Conservation (phyloP, 2,329 filamentous ascomycete genomes). For the Nothophoma quercina region DNA sequence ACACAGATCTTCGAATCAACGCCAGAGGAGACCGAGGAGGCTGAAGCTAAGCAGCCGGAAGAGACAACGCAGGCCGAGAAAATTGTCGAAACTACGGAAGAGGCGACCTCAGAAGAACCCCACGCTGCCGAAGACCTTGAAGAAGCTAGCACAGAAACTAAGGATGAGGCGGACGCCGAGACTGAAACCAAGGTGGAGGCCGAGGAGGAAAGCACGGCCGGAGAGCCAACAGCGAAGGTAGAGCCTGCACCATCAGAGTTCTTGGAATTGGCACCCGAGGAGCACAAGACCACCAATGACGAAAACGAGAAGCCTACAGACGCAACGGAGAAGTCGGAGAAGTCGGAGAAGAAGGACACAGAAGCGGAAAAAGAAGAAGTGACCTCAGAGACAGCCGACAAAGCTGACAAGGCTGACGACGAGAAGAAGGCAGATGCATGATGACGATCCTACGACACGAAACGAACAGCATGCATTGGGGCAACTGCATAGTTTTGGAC, state of each 20-base stretch:
- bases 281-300: slow-evolving; percentile 2
- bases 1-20: slow-evolving; percentile 29
- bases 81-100: slow-evolving; percentile 1
- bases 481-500: not conserved
- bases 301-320: slow-evolving; percentile 5
- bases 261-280: slow-evolving; percentile 5
- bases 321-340: slow-evolving; percentile 2
- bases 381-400: not conserved
- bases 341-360: slow-evolving; percentile 1
- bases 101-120: not conserved
- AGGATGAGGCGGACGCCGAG: not conserved
- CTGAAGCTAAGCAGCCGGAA: not conserved
- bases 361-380: slow-evolving; percentile 1
- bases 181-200: not conserved
- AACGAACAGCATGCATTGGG: slow-evolving; percentile 3
- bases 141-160: slow-evolving; percentile 12
- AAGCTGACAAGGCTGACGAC: slow-evolving; percentile 12
- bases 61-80: slow-evolving; percentile 2
- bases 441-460: slow-evolving; percentile 8
- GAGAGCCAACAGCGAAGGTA: not conserved
- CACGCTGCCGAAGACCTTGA: not conserved
- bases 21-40: slow-evolving; percentile 12
- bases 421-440: slow-evolving; percentile 15
- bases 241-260: slow-evolving; percentile 2
- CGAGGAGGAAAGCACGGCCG: not conserved